Conservation (phyloP, 2,329 filamentous ascomycete species). For the Pezicula neosporulosa region DNA sequence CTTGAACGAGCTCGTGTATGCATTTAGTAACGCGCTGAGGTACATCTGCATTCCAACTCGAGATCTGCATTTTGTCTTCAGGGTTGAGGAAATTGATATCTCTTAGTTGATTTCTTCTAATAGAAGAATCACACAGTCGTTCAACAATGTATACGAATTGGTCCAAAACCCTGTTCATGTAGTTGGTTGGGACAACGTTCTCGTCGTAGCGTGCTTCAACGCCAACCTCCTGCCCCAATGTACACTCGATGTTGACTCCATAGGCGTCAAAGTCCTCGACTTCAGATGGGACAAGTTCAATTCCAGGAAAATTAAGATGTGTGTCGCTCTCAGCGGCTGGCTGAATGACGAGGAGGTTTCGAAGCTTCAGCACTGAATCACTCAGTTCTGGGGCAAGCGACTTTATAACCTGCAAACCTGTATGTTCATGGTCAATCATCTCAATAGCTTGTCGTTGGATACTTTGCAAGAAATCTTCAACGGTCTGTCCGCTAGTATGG, state of each 20-base stretch:
- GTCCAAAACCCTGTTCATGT: not conserved
- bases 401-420: slow-evolving; percentile 21
- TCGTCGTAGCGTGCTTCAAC: slow-evolving; percentile 2
- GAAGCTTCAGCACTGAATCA: slow-evolving; percentile 14
- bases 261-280: slow-evolving; percentile 1
- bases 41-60: slow-evolving; percentile 8
- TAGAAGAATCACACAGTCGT: not conserved
- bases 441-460: slow-evolving; percentile 42
- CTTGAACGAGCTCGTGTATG: not conserved
- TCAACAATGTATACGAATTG: slow-evolving; percentile 3
- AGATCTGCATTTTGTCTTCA: slow-evolving; percentile 4
- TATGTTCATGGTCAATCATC: slow-evolving; percentile 49
- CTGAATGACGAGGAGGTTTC: slow-evolving; percentile 20
- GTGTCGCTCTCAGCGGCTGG: slow-evolving; percentile 4
- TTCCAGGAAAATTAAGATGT: not conserved
- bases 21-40: slow-evolving; percentile 7
- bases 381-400: slow-evolving; percentile 9
- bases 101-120: not conserved
- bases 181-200: not conserved
- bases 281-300: not conserved
- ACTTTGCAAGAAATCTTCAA: slow-evolving; percentile 39
- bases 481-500: slow-evolving; percentile 17
- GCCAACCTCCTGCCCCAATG: not conserved
- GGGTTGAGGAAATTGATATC: not conserved
- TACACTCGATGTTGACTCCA: slow-evolving; percentile 1